Evolutionary conservation across 2,329 filamentous ascomycete species (phyloP).

Genomic region (Fusarium sp.): DNA sequence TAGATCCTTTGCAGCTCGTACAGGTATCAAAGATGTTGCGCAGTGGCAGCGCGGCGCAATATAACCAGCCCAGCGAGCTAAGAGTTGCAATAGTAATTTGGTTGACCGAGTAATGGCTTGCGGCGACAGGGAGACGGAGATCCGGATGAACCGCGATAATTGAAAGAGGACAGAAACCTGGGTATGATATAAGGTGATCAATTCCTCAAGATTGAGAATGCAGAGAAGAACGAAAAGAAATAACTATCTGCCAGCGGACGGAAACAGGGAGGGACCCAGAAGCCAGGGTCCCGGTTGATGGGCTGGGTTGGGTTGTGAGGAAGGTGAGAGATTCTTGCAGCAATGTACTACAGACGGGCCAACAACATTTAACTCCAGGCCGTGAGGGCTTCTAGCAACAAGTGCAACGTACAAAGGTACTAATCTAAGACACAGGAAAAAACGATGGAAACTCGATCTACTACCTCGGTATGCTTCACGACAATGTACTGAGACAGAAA

Average conservation of each 20-base stretch:
- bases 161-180: not conserved
- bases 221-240: constrained; percentile 9
- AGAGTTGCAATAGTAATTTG: constrained; percentile 16
- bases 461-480: not conserved
- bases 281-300: constrained; percentile 29
- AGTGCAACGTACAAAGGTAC: not conserved
- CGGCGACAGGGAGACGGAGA: not conserved
- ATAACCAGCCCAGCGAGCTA: constrained; percentile 19
- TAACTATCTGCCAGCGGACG: not conserved
- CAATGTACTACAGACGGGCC: constrained; percentile 12
- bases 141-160: not conserved
- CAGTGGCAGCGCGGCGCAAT: constrained; percentile 40
- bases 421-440: not conserved
- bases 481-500: not conserved
- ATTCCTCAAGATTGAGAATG: constrained; percentile 6
- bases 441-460: not conserved
- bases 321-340: constrained; percentile 21
- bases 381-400: constrained; percentile 15
- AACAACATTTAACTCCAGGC: constrained; percentile 22
- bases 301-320: constrained; percentile 12
- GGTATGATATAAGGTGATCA: not conserved
- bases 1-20: constrained; percentile 35
- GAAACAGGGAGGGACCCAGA: constrained; percentile 26
- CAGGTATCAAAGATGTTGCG: constrained; percentile 35
- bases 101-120: constrained; percentile 27